Percentiles rank a stretch among this genome's conserved stretches.
Evolutionary conservation across 2,329 filamentous ascomycete species (phyloP).

Genomic region (Microascus cirrosus): DNA sequence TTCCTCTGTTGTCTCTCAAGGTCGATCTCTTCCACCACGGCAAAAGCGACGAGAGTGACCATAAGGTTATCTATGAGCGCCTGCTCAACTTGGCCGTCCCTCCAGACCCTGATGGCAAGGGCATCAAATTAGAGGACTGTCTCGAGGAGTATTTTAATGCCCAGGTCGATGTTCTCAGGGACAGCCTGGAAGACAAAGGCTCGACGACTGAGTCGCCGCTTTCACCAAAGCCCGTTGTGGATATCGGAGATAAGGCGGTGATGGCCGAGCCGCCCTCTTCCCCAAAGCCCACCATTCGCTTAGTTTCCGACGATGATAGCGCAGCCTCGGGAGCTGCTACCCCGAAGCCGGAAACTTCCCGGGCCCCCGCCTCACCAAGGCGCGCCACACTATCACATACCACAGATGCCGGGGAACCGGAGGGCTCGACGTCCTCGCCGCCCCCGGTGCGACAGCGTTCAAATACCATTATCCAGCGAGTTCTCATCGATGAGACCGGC

Average conservation of each 20-base stretch:
- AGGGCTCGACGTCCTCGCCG: background rate
- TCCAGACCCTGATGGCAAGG: conserved; percentile 55
- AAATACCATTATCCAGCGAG: conserved; percentile 51
- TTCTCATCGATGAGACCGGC: conserved; percentile 40
- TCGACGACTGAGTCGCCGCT: background rate
- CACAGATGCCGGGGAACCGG: background rate
- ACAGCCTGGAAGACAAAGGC: conserved; percentile 39
- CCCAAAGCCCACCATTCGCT: background rate
- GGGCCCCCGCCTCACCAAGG: background rate
- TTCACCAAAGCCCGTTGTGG: background rate
- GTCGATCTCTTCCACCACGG: conserved; percentile 93
- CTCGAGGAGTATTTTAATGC: conserved; percentile 94
- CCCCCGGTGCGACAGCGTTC: conserved; percentile 18
- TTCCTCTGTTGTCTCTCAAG: conserved; percentile 81
- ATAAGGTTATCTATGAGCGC: conserved; percentile 89
- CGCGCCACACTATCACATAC: background rate
- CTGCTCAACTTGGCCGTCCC: conserved; percentile 87
- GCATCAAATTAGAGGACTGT: conserved; percentile 78
- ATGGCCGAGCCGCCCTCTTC: conserved; percentile 7
- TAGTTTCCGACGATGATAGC: background rate
- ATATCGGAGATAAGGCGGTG: conserved; percentile 34
- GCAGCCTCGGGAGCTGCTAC: background rate
- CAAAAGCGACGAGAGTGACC: conserved; percentile 74
- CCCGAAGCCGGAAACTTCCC: background rate
- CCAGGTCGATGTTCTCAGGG: conserved; percentile 75